Percentiles rank a stretch among this genome's conserved stretches.
These are phyloP conservation scores for Volvox carteri DNA, from an alignment of 163 green algal species.

Conservation along the genomic window DNA sequence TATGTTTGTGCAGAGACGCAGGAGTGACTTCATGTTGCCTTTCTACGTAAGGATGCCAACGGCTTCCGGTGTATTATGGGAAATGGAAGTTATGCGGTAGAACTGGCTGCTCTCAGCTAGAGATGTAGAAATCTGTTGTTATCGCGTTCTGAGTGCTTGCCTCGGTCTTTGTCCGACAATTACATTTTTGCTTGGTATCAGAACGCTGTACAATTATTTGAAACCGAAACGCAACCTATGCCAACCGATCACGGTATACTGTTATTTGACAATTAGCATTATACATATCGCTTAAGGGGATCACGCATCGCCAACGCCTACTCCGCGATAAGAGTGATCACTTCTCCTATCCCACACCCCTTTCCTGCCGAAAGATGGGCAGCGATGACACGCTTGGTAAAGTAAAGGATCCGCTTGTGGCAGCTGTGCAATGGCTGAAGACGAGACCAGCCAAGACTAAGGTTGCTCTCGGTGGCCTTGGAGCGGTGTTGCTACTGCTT, in stretches of 20 bases:
- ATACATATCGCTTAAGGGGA: no score
- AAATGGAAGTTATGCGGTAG: not conserved
- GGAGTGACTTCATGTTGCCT: not conserved
- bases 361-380: slow-evolving; percentile 31
- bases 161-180: not conserved
- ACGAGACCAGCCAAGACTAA: slow-evolving; percentile 79
- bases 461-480: slow-evolving; percentile 68
- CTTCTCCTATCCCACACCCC: not conserved
- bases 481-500: slow-evolving; percentile 79
- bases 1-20: not conserved
- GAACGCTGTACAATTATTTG: slow-evolving; percentile 19
- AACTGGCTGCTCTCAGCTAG: no score
- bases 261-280: not conserved
- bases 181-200: not conserved
- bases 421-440: slow-evolving; percentile 84
- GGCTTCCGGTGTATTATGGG: not conserved
- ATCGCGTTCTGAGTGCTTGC: not conserved
- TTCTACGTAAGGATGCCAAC: not conserved
- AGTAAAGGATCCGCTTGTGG: slow-evolving; percentile 71
- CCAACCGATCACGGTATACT: not conserved
- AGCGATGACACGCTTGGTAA: slow-evolving; percentile 61
- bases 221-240: slow-evolving; percentile 16
- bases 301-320: not conserved
- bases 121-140: not conserved
- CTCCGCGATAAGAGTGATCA: slow-evolving; percentile 1